These are phyloP conservation scores for Pseudogymnoascus sp. DNA, from an alignment of 2,329 filamentous ascomycete genomes.

Conservation along the genomic window DNA sequence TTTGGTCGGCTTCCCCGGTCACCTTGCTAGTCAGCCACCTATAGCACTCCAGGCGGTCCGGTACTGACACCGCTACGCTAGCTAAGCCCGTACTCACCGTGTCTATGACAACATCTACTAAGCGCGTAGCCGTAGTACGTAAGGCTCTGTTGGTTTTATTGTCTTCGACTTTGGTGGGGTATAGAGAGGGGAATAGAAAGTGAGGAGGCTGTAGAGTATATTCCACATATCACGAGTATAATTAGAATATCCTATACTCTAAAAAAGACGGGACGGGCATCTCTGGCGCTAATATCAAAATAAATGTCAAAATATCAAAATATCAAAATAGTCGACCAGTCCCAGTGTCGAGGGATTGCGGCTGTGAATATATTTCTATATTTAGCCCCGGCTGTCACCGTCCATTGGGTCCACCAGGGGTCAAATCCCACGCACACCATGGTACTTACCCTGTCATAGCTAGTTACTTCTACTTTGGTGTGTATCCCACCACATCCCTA, in stretches of 20 bases:
- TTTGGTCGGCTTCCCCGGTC: too few species aligned
- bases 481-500: neutral
- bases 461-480: neutral
- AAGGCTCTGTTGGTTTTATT: neutral
- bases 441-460: conserved; percentile 2
- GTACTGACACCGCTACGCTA: too few species aligned
- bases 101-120: too few species aligned
- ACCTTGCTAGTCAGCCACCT: too few species aligned
- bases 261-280: neutral
- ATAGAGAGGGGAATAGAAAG: neutral
- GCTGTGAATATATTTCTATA: conserved; percentile 6
- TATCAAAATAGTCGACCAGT: conserved; percentile 6
- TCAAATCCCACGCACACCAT: conserved; percentile 6
- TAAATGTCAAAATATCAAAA: neutral
- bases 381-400: conserved; percentile 6
- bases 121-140: neutral
- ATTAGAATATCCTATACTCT: neutral
- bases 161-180: neutral
- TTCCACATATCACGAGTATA: neutral
- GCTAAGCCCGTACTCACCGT: too few species aligned
- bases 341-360: neutral
- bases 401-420: conserved; percentile 9
- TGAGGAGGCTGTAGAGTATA: neutral
- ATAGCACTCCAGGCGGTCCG: too few species aligned
- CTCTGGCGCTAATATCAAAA: conserved; percentile 4